These are phyloP conservation scores for Aureobasidium sp. DNA, from an alignment of 2,329 filamentous ascomycete species.

Conservation along the genomic window DNA sequence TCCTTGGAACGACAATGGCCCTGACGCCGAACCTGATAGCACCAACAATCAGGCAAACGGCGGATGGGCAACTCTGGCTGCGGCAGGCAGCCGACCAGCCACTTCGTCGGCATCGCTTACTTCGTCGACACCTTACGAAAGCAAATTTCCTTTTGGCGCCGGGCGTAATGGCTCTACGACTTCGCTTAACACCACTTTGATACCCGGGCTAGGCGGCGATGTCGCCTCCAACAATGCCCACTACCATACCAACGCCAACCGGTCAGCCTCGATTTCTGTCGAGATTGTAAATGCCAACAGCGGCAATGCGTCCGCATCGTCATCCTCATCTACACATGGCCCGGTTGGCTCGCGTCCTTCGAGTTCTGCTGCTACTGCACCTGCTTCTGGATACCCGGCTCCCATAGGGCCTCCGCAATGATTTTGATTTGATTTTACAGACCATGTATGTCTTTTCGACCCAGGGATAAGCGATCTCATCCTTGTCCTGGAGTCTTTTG, in stretches of 20 bases:
- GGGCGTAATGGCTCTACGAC: constrained; percentile 33
- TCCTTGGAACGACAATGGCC: constrained; percentile 95
- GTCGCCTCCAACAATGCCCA: constrained; percentile 25
- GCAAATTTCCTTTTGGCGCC: constrained; percentile 57
- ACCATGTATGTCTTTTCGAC: constrained; percentile 8
- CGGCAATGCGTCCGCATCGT: background rate
- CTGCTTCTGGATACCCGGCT: constrained; percentile 34
- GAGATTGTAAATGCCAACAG: constrained; percentile 6
- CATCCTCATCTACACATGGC: constrained; percentile 15
- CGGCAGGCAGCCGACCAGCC: constrained; percentile 60
- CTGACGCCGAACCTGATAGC: constrained; percentile 84
- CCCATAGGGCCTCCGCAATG: constrained; percentile 33
- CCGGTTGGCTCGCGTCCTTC: constrained; percentile 20
- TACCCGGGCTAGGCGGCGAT: constrained; percentile 34
- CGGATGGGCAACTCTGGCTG: constrained; percentile 39
- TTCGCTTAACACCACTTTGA: constrained; percentile 31
- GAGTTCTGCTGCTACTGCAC: constrained; percentile 18
- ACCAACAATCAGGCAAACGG: constrained; percentile 25
- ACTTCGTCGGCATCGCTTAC: constrained; percentile 56
- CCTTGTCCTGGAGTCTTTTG: background rate
- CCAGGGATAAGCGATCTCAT: background rate
- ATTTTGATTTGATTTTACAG: constrained; percentile 20
- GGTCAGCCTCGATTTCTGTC: constrained; percentile 4
- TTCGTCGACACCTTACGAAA: constrained; percentile 50
- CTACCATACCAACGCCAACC: constrained; percentile 12